Percentiles rank a stretch among this genome's conserved stretches.
These are phyloP conservation scores for Phytophthora sp. DNA, from an alignment of 352 stramenopile species.

Conservation along the genomic window DNA sequence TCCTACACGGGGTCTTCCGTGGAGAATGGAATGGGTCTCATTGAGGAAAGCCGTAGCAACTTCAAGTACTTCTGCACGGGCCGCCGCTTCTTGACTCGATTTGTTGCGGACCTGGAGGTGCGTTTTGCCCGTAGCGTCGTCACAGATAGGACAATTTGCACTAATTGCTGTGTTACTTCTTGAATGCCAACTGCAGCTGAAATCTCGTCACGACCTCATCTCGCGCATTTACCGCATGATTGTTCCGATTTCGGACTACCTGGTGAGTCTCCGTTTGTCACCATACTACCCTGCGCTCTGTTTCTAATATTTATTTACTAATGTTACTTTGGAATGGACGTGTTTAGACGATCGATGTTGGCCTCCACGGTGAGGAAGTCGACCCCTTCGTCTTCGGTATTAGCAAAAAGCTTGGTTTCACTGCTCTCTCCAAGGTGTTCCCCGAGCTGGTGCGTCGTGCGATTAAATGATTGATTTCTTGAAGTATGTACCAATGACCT, in stretches of 20 bases:
- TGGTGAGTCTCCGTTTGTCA: conserved; percentile 36
- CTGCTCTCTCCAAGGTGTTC: conserved; percentile 68
- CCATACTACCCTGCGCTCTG: not conserved
- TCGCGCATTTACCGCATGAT: conserved; percentile 57
- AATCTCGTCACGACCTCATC: conserved; percentile 70
- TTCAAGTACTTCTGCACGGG: conserved; percentile 90
- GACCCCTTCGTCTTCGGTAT: conserved; percentile 78
- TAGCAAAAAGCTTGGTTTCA: conserved; percentile 80
- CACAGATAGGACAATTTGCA: too few species aligned
- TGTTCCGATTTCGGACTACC: conserved; percentile 50
- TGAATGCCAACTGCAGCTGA: conserved; percentile 32
- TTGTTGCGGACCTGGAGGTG: conserved; percentile 72
- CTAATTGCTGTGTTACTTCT: not conserved
- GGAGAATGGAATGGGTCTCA: conserved; percentile 60
- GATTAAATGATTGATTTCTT: not conserved
- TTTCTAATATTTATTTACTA: conserved; percentile 4
- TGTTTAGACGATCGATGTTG: conserved; percentile 70
- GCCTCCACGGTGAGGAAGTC: conserved; percentile 57
- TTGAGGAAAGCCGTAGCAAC: conserved; percentile 78
- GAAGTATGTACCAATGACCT: too few species aligned
- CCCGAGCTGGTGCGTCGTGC: conserved; percentile 63
- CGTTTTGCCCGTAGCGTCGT: not conserved
- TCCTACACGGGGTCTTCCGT: conserved; percentile 74
- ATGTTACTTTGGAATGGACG: conserved; percentile 4
- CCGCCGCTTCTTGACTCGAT: conserved; percentile 76